Percentiles rank a stretch among this genome's conserved stretches.
Conservation (phyloP, 495 filamentous ascomycete genomes). For the Rhypophila decipiens region DNA sequence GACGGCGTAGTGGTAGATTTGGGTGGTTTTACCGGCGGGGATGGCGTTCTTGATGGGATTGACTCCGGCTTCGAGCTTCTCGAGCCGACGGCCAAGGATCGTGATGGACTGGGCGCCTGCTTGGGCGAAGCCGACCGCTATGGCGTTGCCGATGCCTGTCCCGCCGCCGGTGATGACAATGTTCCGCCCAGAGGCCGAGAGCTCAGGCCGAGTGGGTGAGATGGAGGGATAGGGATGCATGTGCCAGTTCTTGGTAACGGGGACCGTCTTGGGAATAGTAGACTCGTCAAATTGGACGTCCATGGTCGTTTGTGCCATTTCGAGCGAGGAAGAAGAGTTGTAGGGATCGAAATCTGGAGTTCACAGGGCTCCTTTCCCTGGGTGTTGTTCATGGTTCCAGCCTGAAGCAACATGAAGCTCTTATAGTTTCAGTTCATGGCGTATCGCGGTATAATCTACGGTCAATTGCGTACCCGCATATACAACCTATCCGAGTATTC, state of each 20-base stretch:
- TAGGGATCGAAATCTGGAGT: no score
- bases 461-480: no score
- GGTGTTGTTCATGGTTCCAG: no score
- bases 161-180: slow-evolving; percentile 43
- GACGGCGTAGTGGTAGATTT: slow-evolving; percentile 11
- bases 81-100: slow-evolving; percentile 18
- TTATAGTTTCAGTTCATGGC: no score
- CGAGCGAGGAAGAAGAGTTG: no score
- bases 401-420: no score
- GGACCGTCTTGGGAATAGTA: not conserved
- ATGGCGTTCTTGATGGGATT: slow-evolving; percentile 5
- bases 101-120: slow-evolving; percentile 26
- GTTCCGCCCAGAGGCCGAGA: slow-evolving; percentile 30
- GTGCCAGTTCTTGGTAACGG: slow-evolving; percentile 22
- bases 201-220: slow-evolving; percentile 29
- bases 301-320: no score
- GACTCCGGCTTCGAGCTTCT: slow-evolving; percentile 1
- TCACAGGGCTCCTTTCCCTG: no score
- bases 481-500: no score
- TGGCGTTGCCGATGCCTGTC: slow-evolving; percentile 26
- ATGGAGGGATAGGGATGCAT: slow-evolving; percentile 36
- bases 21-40: not conserved
- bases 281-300: no score
- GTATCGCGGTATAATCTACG: no score
- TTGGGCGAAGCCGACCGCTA: slow-evolving; percentile 19